These are phyloP conservation scores for Zea luxurians DNA, from an alignment of 176 grass and related monocot species.

Conservation along the genomic window DNA sequence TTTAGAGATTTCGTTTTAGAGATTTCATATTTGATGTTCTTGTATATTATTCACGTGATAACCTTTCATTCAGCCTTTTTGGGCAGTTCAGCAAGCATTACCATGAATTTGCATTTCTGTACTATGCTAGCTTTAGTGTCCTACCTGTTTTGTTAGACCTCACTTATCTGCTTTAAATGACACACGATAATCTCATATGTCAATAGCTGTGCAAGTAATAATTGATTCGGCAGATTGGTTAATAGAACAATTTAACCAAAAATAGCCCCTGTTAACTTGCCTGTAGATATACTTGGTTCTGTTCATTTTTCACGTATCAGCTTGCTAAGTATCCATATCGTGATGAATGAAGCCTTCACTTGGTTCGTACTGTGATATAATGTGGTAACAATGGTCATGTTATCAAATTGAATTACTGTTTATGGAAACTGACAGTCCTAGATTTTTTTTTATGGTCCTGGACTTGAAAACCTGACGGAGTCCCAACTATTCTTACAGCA, in stretches of 20 bases:
- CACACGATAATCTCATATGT: not conserved
- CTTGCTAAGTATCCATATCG: not conserved
- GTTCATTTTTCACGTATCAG: not conserved
- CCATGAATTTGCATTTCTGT: not conserved
- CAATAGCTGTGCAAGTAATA: not conserved
- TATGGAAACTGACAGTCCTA: not conserved
- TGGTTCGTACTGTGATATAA: not conserved
- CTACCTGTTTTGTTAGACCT: not conserved
- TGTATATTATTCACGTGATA: not conserved
- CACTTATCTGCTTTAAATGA: not conserved
- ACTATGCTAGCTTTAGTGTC: not conserved
- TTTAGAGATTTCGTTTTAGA: conserved; percentile 3
- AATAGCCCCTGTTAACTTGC: not conserved
- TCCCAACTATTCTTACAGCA: not conserved
- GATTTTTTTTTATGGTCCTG: not conserved
- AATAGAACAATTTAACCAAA: not conserved
- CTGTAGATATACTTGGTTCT: not conserved
- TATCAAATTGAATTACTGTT: not conserved
- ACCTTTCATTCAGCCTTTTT: not conserved
- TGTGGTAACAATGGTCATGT: not conserved
- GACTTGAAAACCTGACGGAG: not conserved
- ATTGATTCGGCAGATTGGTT: not conserved
- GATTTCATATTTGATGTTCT: not conserved
- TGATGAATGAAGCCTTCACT: not conserved
- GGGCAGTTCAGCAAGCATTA: not conserved